phyloP scores from a whole-genome alignment of 2,329 filamentous ascomycete species.

The Metarhizium album region DNA sequence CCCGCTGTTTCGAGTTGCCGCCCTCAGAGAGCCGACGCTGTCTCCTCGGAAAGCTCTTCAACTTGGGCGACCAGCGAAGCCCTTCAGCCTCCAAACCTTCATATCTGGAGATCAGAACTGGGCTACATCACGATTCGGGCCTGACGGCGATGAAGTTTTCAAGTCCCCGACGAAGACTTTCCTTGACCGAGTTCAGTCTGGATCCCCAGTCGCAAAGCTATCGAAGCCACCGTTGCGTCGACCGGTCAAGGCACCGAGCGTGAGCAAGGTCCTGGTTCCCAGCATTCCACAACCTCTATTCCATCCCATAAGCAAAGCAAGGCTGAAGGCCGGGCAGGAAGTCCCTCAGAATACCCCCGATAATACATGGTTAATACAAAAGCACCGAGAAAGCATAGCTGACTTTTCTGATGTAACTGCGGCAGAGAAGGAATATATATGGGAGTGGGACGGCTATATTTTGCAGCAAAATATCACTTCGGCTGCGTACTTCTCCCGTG shows the following conservation, averaged over 20 bases:
- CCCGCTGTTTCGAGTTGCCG: conserved; percentile 29
- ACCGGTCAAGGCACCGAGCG: conserved; percentile 11
- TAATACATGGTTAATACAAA: conserved; percentile 45
- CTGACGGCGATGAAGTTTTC: conserved; percentile 18
- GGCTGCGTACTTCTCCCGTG: conserved; percentile 38
- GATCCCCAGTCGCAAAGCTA: conserved; percentile 12
- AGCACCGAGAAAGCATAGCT: conserved; percentile 45
- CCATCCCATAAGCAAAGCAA: conserved; percentile 44
- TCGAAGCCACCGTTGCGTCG: conserved; percentile 7
- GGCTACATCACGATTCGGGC: conserved; percentile 30
- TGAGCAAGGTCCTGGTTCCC: conserved; percentile 31
- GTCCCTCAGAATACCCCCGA: conserved; percentile 34
- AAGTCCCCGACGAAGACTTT: conserved; percentile 14
- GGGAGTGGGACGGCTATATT: conserved; percentile 47
- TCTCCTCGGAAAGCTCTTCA: conserved; percentile 29
- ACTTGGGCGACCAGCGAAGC: conserved; percentile 29
- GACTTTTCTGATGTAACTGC: conserved; percentile 46
- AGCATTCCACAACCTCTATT: conserved; percentile 42
- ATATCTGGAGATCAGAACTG: conserved; percentile 36
- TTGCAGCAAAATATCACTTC: conserved; percentile 40
- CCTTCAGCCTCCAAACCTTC: conserved; percentile 34
- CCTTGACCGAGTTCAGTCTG: conserved; percentile 14
- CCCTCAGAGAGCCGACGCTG: conserved; percentile 15
- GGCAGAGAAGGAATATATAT: conserved; percentile 47
- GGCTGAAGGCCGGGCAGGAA: conserved; percentile 36